These are phyloP conservation scores for Abelmoschus esculentus DNA, from an alignment of 345 rosid species.

Conservation along the genomic window DNA sequence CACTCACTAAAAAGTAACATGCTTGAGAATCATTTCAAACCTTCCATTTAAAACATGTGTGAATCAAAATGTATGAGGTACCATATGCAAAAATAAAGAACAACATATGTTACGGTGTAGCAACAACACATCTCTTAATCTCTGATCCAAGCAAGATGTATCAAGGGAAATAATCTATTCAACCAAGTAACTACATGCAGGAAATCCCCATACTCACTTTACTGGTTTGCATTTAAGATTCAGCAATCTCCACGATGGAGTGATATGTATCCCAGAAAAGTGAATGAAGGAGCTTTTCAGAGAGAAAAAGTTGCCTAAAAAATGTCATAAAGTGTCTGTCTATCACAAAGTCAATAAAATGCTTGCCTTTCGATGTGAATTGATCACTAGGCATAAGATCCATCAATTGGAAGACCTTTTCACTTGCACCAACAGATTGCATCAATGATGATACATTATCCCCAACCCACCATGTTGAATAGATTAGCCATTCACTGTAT, in stretches of 20 bases:
- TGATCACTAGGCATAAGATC: constrained; percentile 82
- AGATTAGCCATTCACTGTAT: constrained; percentile 96
- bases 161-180: constrained; percentile 1
- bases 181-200: constrained; percentile 2
- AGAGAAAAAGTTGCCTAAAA: not conserved
- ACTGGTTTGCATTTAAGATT: constrained; percentile 1
- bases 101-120: not conserved
- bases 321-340: not conserved
- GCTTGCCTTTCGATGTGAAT: constrained; percentile 69
- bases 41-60: not conserved
- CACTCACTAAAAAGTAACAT: not conserved
- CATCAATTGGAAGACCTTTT: constrained; percentile 96
- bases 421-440: constrained; percentile 99
- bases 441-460: constrained; percentile 82
- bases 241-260: constrained; percentile 7
- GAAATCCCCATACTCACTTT: not conserved
- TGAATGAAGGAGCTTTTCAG: not conserved
- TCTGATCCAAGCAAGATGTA: not conserved
- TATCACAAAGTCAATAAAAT: constrained; percentile 4
- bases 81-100: not conserved
- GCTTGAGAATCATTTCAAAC: constrained; percentile 5
- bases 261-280: not conserved
- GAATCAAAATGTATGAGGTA: not conserved
- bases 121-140: not conserved
- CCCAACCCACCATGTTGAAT: constrained; percentile 96